phyloP scores from a whole-genome alignment of 2,329 filamentous ascomycete species.

The Didymella segeticola region DNA sequence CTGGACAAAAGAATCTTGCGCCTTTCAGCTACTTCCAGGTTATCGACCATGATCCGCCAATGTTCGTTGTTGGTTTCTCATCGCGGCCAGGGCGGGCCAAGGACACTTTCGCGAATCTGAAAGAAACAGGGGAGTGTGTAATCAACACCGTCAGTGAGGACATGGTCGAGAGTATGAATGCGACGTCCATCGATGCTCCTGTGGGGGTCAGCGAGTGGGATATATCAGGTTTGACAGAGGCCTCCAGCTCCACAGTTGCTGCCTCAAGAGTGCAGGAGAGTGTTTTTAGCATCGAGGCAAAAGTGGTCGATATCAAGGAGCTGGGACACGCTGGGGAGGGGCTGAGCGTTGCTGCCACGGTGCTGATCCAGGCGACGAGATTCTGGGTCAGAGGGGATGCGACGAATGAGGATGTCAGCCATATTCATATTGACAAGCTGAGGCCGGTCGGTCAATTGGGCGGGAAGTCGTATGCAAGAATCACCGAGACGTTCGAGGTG shows the following conservation, averaged over 20 bases:
- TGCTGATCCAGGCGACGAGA: conserved; percentile 76
- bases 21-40: conserved; percentile 40
- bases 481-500: conserved; percentile 17
- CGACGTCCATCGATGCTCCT: conserved; percentile 75
- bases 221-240: conserved; percentile 74
- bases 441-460: conserved; percentile 77
- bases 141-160: conserved; percentile 85
- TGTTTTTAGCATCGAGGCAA: conserved; percentile 78
- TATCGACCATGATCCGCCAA: conserved; percentile 30
- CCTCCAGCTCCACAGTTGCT: conserved; percentile 66
- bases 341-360: conserved; percentile 64
- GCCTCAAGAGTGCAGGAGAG: conserved; percentile 77
- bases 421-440: conserved; percentile 73
- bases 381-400: conserved; percentile 90
- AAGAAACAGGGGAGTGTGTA: conserved; percentile 33
- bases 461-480: conserved; percentile 75
- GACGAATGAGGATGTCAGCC: conserved; percentile 72
- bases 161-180: conserved; percentile 83
- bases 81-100: conserved; percentile 14
- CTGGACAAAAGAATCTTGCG: conserved; percentile 31
- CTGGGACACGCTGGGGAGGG: conserved; percentile 78
- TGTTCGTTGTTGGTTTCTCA: conserved; percentile 30
- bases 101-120: conserved; percentile 30
- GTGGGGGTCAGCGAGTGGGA: conserved; percentile 78
- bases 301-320: conserved; percentile 72